phyloP scores from a whole-genome alignment of 805 yeast genomes.

The Candida cerambycidarum region DNA sequence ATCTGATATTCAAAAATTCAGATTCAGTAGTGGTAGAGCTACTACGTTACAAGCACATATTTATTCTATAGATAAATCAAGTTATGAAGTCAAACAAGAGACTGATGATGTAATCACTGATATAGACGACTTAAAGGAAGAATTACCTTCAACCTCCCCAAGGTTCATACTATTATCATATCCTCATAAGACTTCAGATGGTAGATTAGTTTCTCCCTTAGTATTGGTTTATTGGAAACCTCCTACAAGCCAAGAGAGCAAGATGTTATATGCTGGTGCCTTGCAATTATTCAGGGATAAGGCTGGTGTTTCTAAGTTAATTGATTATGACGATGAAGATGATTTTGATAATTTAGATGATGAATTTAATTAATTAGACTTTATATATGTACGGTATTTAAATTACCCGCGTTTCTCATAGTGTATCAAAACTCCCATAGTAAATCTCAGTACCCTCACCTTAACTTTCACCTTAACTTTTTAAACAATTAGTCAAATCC shows the following conservation, averaged over 20 bases:
- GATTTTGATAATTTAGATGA: slow-evolving; percentile 62
- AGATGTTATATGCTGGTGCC: slow-evolving; percentile 92
- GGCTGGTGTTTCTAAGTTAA: slow-evolving; percentile 69
- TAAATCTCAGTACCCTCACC: slow-evolving; percentile 1
- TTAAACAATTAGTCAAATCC: neutral
- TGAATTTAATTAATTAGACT: slow-evolving; percentile 15
- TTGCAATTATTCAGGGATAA: slow-evolving; percentile 74
- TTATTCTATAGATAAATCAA: slow-evolving; percentile 54
- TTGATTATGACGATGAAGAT: slow-evolving; percentile 66
- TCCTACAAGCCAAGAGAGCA: slow-evolving; percentile 73
- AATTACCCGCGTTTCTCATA: too few relatives aligned
- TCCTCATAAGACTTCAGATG: slow-evolving; percentile 69
- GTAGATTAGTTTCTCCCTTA: slow-evolving; percentile 69
- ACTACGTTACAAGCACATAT: slow-evolving; percentile 62
- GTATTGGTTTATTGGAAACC: slow-evolving; percentile 89
- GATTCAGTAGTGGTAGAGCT: slow-evolving; percentile 69
- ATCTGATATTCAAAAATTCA: slow-evolving; percentile 63
- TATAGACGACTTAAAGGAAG: slow-evolving; percentile 67
- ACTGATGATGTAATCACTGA: slow-evolving; percentile 47
- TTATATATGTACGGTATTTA: too few relatives aligned
- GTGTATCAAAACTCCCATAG: slow-evolving; percentile 1
- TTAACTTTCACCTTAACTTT: too few relatives aligned
- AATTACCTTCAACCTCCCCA: slow-evolving; percentile 79
- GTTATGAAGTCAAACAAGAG: slow-evolving; percentile 52
- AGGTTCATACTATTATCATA: slow-evolving; percentile 74